These are phyloP conservation scores for Sanguinoderma infundibulare DNA, from an alignment of 1,284 basidiomycete species.

Conservation along the genomic window DNA sequence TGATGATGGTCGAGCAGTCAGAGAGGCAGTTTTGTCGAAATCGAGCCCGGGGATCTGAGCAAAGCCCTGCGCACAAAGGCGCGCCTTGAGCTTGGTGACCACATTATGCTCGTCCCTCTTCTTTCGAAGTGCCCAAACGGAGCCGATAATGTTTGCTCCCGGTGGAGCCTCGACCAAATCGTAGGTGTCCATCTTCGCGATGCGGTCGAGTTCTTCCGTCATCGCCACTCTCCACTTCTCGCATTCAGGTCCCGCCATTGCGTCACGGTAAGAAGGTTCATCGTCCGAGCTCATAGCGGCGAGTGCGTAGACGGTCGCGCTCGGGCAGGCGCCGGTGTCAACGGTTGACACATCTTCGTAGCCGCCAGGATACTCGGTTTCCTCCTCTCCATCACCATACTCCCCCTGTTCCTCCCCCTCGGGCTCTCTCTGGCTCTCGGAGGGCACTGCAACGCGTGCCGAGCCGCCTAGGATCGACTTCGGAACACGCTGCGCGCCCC, in stretches of 20 bases:
- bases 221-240: too few relatives aligned
- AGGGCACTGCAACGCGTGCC: conserved; percentile 3
- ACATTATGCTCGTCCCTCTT: conserved; percentile 41
- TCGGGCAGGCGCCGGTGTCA: too few relatives aligned
- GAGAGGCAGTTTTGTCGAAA: conserved; percentile 45
- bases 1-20: too few relatives aligned
- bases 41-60: conserved; percentile 45
- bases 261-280: conserved; percentile 15
- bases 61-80: conserved; percentile 48
- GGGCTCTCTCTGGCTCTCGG: conserved; percentile 27
- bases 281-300: conserved; percentile 13
- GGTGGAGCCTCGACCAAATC: conserved; percentile 27
- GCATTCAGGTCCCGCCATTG: conserved; percentile 27
- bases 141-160: conserved; percentile 22
- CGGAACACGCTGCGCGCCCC: too few relatives aligned
- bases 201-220: too few relatives aligned
- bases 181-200: conserved; percentile 33
- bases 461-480: conserved; percentile 7
- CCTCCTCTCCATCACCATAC: neutral
- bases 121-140: conserved; percentile 41
- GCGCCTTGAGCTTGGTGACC: conserved; percentile 40
- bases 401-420: conserved; percentile 36
- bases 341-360: neutral
- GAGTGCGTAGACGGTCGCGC: too few relatives aligned
- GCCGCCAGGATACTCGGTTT: neutral